Evolutionary conservation across 1,284 basidiomycete species (phyloP).

Genomic region (Moesziomyces parantarcticus): DNA sequence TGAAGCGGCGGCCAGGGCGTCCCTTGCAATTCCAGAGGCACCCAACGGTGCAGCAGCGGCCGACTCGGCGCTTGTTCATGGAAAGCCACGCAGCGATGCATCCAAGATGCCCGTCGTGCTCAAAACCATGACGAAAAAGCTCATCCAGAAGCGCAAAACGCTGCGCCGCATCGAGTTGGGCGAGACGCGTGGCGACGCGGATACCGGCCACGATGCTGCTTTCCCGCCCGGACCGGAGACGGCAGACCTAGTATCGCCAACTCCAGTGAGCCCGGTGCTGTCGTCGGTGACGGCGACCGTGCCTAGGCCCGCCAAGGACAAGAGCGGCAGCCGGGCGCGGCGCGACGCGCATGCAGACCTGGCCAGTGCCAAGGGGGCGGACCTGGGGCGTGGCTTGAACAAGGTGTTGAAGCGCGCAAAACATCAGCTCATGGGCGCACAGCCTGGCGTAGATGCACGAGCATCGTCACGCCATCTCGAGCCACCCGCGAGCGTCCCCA

Average conservation of each 20-base stretch:
- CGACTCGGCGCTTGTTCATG: neutral
- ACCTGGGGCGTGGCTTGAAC: conserved; percentile 25
- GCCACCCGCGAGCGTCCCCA: conserved; percentile 3
- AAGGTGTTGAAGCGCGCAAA: conserved; percentile 30
- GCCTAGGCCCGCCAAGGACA: neutral
- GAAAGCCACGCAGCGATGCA: conserved; percentile 2
- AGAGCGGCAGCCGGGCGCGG: neutral
- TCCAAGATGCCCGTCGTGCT: conserved; percentile 69
- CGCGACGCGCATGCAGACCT: neutral
- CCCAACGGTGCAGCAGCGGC: conserved; percentile 16
- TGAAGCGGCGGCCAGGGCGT: neutral
- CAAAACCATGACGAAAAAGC: conserved; percentile 70
- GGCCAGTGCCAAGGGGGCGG: conserved; percentile 5
- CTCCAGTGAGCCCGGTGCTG: conserved; percentile 6
- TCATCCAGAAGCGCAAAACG: conserved; percentile 69
- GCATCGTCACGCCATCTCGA: neutral
- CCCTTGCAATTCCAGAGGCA: conserved; percentile 23
- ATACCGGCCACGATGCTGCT: neutral
- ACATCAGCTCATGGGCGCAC: conserved; percentile 15
- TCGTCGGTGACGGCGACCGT: conserved; percentile 16
- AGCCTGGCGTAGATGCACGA: neutral
- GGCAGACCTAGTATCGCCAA: too few relatives aligned
- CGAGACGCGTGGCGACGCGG: conserved; percentile 21
- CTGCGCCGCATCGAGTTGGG: conserved; percentile 62
- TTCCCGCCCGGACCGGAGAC: neutral